Base-by-base conservation (phyloP, 768 basidiomycete genomes). In the Pisolithus tinctorius region DNA sequence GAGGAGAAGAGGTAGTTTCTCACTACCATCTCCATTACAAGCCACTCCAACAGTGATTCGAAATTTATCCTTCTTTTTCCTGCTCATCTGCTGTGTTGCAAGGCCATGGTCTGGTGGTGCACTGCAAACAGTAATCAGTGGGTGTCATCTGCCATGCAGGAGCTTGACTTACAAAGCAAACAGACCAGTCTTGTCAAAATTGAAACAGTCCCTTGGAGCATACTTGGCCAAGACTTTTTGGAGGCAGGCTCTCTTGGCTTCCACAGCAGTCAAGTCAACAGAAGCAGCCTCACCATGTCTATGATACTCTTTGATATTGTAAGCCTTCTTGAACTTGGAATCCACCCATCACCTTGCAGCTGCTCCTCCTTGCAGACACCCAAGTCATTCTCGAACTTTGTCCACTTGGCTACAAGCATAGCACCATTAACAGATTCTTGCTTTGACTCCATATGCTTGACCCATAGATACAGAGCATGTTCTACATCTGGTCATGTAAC, bases 401-500 rank as follows among this genome's bases (percentile, higher is more conserved):
- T 20, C 29, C 29, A 4, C n/a, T 52, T 52, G 26, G 47, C 46
- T 16, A 27, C 2, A 5, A 52, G 38, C 44, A 51, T 52, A 14
- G 46, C 20, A 10, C 51, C 37, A 41, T n/a, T 47, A 26, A 47
- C 36, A 10, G 25, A 34, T 39, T 52, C 45, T 6, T 46, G 10
- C 29, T 34, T 42, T 17, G 16, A 23, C 17, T 52, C 49, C 43
- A 50, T 50, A 30, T 50, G 49, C 29, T 59, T 50, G 20, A 66
- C 49, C 70, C 70, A 73, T 3, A 68, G 48, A 11, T 51, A 36
- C 2, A 73, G 55, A 1, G 63, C 66, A 17, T 45, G 36, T 40
- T 70, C 70, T 3, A 71, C 65, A 49, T 70, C 70, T 9, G 68
- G 71, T 9, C 55, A 27, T 27, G 64, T 69, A 10, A 71, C 68